Conservation (phyloP, 306 rosid species). For the Cucumis cinereus region DNA sequence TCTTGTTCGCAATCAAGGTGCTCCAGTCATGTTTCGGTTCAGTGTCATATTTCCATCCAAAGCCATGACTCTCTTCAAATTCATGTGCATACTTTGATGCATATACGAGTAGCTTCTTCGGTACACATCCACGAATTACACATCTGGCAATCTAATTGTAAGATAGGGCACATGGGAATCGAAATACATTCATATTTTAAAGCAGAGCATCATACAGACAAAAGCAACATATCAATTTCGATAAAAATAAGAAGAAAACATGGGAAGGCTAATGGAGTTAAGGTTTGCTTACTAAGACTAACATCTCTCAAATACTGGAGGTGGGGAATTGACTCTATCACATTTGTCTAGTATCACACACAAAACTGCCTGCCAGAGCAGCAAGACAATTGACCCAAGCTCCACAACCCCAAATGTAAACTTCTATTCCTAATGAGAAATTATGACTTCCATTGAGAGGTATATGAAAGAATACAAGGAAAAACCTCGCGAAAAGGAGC, state of each 20-base stretch:
- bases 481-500: too few relatives aligned
- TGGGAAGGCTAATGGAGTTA: neutral
- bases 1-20: constrained; percentile 82
- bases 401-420: neutral
- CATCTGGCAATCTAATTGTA: constrained; percentile 37
- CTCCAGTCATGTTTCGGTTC: constrained; percentile 96
- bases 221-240: neutral
- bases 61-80: constrained; percentile 87
- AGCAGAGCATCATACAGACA: neutral
- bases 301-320: too few relatives aligned
- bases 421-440: too few relatives aligned
- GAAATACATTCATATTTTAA: neutral
- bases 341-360: neutral
- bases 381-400: neutral
- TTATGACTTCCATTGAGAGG: too few relatives aligned
- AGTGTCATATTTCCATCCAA: constrained; percentile 79
- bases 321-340: too few relatives aligned
- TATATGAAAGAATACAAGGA: too few relatives aligned
- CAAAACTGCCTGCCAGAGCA: neutral
- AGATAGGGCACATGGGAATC: neutral
- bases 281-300: too few relatives aligned
- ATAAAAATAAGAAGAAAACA: neutral
- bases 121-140: constrained; percentile 96
- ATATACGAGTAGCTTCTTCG: constrained; percentile 78
- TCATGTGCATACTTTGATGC: constrained; percentile 76